phyloP scores from a whole-genome alignment of 2,329 filamentous ascomycete species.

The Aspergillus sp. region DNA sequence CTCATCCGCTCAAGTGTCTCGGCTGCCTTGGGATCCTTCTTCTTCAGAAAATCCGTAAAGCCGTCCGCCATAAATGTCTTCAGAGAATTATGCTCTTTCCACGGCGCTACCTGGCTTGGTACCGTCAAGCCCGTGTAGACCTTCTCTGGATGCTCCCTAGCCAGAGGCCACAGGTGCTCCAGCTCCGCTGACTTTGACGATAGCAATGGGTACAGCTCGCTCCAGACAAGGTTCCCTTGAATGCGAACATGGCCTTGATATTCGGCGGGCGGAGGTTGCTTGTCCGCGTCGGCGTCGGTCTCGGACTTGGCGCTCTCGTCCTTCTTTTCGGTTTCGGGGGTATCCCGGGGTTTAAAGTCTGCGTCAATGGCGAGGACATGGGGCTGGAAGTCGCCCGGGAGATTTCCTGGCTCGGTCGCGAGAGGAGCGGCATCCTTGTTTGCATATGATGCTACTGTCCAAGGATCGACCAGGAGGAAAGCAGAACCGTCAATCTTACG shows the following conservation, averaged over 20 bases:
- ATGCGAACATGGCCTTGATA: constrained; percentile 30
- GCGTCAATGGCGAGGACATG: constrained; percentile 28
- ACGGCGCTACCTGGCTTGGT: background rate
- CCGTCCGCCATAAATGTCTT: background rate
- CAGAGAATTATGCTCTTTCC: background rate
- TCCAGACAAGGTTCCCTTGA: constrained; percentile 30
- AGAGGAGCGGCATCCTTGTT: background rate
- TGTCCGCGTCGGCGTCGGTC: constrained; percentile 3
- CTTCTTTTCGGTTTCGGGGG: background rate
- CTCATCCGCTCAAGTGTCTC: background rate
- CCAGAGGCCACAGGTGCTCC: constrained; percentile 25
- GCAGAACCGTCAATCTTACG: background rate
- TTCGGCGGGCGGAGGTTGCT: constrained; percentile 1
- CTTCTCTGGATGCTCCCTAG: constrained; percentile 1
- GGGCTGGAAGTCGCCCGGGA: constrained; percentile 18
- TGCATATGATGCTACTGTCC: constrained; percentile 19
- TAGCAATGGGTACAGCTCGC: constrained; percentile 26
- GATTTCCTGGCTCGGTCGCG: background rate
- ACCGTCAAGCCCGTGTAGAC: background rate
- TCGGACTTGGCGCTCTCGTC: constrained; percentile 12
- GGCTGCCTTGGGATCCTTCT: background rate
- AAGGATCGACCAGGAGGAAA: constrained; percentile 21
- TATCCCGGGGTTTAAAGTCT: constrained; percentile 14
- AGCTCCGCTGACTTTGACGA: constrained; percentile 15
- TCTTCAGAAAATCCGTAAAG: background rate